phyloP scores from a whole-genome alignment of 1,284 basidiomycete genomes.

The Apiotrichum veenhuisii region DNA sequence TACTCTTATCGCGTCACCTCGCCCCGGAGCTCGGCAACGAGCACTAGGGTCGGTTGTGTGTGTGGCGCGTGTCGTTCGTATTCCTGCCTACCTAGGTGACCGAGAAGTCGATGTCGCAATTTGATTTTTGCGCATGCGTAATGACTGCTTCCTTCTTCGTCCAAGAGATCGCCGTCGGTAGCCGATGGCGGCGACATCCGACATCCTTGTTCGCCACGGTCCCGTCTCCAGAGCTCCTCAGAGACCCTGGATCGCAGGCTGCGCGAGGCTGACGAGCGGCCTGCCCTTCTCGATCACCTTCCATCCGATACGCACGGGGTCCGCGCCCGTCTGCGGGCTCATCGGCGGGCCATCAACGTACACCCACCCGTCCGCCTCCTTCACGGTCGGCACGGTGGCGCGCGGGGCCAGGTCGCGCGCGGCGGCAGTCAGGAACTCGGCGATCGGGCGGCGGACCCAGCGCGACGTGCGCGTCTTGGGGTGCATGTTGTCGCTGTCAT shows the following conservation, averaged over 20 bases:
- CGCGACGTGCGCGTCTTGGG: slow-evolving; percentile 26
- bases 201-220: no score
- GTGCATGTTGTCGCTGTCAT: not conserved
- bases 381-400: not conserved
- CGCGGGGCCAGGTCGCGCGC: slow-evolving; percentile 13
- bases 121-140: no score
- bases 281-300: slow-evolving; percentile 2
- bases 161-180: no score
- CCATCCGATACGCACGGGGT: slow-evolving; percentile 14
- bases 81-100: no score
- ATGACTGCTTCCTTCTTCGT: no score
- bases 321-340: slow-evolving; percentile 9
- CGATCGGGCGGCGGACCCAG: slow-evolving; percentile 44
- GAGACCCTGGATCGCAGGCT: slow-evolving; percentile 5
- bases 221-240: no score
- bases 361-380: slow-evolving; percentile 5
- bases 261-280: not conserved
- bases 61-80: no score
- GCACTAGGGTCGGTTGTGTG: no score
- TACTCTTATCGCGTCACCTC: no score
- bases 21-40: no score
- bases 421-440: slow-evolving; percentile 41
- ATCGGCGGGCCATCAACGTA: slow-evolving; percentile 8
- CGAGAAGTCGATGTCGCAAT: no score
- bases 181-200: no score